Evolutionary conservation across 768 basidiomycete species (phyloP).

Genomic region (Leccinum incarnatum): DNA sequence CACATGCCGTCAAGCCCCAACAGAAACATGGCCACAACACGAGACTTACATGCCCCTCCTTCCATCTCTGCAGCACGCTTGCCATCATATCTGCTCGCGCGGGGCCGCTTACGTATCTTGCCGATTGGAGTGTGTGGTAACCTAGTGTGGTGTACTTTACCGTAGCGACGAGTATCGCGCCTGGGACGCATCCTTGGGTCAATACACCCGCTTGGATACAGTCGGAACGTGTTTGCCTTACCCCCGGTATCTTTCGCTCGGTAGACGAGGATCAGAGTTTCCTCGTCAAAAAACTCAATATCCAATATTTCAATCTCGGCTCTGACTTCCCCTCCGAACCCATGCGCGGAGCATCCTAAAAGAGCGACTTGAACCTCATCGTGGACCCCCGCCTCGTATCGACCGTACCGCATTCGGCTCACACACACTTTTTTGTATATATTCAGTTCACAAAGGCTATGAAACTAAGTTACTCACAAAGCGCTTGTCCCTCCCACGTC

Average conservation of each 20-base stretch:
- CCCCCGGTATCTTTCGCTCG: conserved; percentile 46
- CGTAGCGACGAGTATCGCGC: conserved; percentile 58
- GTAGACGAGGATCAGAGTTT: conserved; percentile 62
- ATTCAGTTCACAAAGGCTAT: conserved; percentile 31
- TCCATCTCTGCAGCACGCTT: conserved; percentile 53
- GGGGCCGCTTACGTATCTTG: conserved; percentile 50
- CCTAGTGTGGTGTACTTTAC: conserved; percentile 58
- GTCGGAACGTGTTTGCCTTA: conserved; percentile 35
- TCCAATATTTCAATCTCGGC: conserved; percentile 55
- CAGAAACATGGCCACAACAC: conserved; percentile 30
- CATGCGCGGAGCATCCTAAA: conserved; percentile 46
- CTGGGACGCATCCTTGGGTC: conserved; percentile 39
- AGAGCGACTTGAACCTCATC: conserved; percentile 45
- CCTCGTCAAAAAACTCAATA: conserved; percentile 78
- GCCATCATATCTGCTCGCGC: conserved; percentile 67
- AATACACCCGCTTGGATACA: conserved; percentile 20
- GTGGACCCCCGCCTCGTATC: conserved; percentile 37
- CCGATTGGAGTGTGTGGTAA: conserved; percentile 52
- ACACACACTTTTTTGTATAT: conserved; percentile 52
- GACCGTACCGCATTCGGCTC: conserved; percentile 49
- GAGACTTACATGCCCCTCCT: conserved; percentile 60
- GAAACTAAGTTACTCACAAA: conserved; percentile 42
- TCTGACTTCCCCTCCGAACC: conserved; percentile 32
- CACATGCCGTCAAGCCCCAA: conserved; percentile 32
- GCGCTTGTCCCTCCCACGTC: conserved; percentile 37